Evolutionary conservation across 352 stramenopile genomes (phyloP), one percentile per base, ranked within the genome.

Genomic region (Phytophthora fragariaefolia): DNA sequence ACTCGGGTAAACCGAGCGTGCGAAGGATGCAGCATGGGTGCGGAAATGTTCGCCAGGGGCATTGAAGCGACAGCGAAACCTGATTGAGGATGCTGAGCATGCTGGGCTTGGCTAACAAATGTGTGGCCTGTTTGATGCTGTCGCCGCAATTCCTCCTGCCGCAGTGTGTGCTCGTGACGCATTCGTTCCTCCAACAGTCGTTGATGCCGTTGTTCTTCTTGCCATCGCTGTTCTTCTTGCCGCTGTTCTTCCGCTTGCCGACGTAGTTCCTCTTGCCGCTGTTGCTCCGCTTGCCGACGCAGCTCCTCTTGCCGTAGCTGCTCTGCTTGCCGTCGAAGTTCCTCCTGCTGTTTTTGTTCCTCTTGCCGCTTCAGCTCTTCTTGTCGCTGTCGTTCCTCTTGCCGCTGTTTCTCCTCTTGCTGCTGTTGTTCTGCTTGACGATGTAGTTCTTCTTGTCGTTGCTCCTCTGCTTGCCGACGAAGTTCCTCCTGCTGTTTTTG

Each of bases 71-170:
- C 43, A 26, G 32, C 30, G 40, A 53, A 73, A 27, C 42, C 52
- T 69, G 66, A 43, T 20, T 66, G 66, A 6, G 52, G 27, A 36
- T 57, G 60, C 27, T 67, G 24, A 10, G 66, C 30, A 66, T 75
- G 61, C 36, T 78, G 56, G 27, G 61, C 61, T 48, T 75, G 60
- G 48, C 55, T 66, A 18, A 72, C 53, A 18, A 48, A 66, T 43
- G 7, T 45, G 40, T 47, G 71, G 18, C 66, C 0, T 61, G 65
- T 43, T 47, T 71, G 45, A 38, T 38, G 32, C 52, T 75, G 68
- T 4, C 36, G 61, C 18, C 30, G 54, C n/a, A 32, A 23, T 50
- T 66, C 56, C 17, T 52, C 55, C 15, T 66, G 46, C 12, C 36
- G 42, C 58, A 74, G 24, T n/a, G 57, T 26, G 26, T 66, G 28